Base-by-base conservation (phyloP, 495 filamentous ascomycete species). In the Lophiostoma macrostomum region DNA sequence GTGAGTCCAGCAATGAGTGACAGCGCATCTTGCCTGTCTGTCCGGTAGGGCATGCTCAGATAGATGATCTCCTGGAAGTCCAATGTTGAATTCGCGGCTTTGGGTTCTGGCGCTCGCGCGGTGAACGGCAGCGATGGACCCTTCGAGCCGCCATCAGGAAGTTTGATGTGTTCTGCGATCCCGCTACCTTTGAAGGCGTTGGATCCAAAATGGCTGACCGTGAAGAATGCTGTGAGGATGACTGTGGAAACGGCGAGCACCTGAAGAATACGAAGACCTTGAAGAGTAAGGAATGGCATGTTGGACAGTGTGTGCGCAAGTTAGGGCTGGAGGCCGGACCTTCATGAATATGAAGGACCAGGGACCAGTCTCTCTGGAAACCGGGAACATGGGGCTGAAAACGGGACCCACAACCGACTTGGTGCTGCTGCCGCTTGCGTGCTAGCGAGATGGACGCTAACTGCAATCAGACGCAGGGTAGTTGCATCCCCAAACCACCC, bases 21-120 rank as follows among this genome's bases (percentile, higher is more conserved):
- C 16, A 74, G 50, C n/a, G 63, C 64, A 63, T 74, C 72, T 31
- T 70, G 63, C 25, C 67, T 60, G 52, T 74, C 72, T 23, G 63
- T 64, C 44, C 72, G 66, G 25, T 45, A 62, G 5, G 53, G 53
- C 59, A 62, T 55, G 42, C 44, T 52, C 7, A 62, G 12, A 36
- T 48, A 53, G 7, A 62, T 43, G 11, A 62, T 58, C 37, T 57
- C 53, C 29, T 58, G 53, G 27, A 62, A 62, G 19, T 51, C 59
- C 16, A 62, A 49, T 2, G 59, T 62, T 13, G 34, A 14, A 25
- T 62, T 62, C 14, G 50, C 56, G 14, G 50, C 34, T 38, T 40
- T 53, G 19, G 32, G 40, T 18, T 53, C 30, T 5, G 39, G 39
- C 16, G 49, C 20, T 12, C 20, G 29, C 12, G 14, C 20, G 29